A percentile compares a stretch with the other conserved stretches of the same genome.
Conservation (phyloP, 208 protist genomes). For the Leishmania turanica region DNA sequence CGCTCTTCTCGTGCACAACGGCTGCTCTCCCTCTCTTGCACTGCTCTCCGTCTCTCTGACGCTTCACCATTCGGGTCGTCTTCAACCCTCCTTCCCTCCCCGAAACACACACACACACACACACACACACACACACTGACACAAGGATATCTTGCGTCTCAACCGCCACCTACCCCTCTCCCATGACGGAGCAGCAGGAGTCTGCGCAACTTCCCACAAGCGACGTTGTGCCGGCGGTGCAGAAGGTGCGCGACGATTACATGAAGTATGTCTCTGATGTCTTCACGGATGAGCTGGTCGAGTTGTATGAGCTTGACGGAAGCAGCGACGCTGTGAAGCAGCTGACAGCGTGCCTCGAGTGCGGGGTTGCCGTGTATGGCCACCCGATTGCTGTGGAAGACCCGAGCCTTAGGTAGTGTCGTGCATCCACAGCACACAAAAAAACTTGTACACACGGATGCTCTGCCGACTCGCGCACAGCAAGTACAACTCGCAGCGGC, state of each 20-base stretch:
- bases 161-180: neutral
- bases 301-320: constrained; percentile 82
- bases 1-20: neutral
- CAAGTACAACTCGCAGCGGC: neutral
- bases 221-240: constrained; percentile 33
- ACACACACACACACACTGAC: neutral
- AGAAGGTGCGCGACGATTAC: constrained; percentile 76
- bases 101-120: neutral
- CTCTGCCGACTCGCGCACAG: neutral
- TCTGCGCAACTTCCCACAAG: neutral
- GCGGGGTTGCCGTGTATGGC: constrained; percentile 81
- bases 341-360: constrained; percentile 81
- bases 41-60: neutral
- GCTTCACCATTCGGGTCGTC: too few species aligned
- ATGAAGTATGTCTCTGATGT: constrained; percentile 88
- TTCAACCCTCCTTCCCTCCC: neutral
- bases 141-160: neutral
- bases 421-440: neutral
- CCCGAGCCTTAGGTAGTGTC: neutral
- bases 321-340: constrained; percentile 78
- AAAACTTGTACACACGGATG: neutral
- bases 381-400: constrained; percentile 47
- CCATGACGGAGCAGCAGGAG: constrained; percentile 4
- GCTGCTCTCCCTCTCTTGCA: neutral
- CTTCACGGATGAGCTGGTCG: constrained; percentile 83